Evolutionary conservation across 2,329 filamentous ascomycete species (phyloP), one percentile per base, ranked within the genome.

Genomic region (Colletotrichum simmondsii): DNA sequence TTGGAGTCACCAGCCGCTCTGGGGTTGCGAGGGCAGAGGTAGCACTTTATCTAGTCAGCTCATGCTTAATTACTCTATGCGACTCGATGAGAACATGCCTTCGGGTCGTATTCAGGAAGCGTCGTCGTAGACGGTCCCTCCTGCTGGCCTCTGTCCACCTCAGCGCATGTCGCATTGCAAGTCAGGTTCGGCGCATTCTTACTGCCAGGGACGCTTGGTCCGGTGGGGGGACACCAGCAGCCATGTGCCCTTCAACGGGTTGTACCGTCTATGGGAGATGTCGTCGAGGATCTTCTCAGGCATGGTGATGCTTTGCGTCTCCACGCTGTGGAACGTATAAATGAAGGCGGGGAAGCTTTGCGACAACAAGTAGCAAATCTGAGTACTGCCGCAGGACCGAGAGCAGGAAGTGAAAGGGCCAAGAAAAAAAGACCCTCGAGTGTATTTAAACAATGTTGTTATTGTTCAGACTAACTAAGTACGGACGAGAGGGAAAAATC

Each of bases 131-230:
- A 89, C 2, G 93, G 90, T 11, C 87, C 88, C 82, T 97, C 94
- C 82, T 97, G 92, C 76, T 94, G 92, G 73, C 94, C 94, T 87
- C 94, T 95, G 72, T 7, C 24, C 68, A 42, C 54, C 26, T 24
- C 28, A 60, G 32, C 52, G 42, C 56, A 65, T 53, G 65, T 65
- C 69, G 64, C 69, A 57, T 56, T 19, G 65, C 8, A 24, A 28
- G 3, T 26, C 22, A 19, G 7, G 14, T 1, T 35, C 28, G 49
- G 26, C 16, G 30, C 63, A 46, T 59, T 87, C 94, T 90, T 87
- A 97, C 94, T 98, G 97, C 97, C 97, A 99, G 79, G 97, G 97
- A 76, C 97, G 90, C 89, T 98, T 98, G 65, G 95, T 98, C 68
- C 97, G 89, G 83, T 99, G 97, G 74, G 97, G 97, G 19, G 97